Evolutionary conservation across 2,329 filamentous ascomycete species (phyloP).

Genomic region (Aspergillus tanneri): DNA sequence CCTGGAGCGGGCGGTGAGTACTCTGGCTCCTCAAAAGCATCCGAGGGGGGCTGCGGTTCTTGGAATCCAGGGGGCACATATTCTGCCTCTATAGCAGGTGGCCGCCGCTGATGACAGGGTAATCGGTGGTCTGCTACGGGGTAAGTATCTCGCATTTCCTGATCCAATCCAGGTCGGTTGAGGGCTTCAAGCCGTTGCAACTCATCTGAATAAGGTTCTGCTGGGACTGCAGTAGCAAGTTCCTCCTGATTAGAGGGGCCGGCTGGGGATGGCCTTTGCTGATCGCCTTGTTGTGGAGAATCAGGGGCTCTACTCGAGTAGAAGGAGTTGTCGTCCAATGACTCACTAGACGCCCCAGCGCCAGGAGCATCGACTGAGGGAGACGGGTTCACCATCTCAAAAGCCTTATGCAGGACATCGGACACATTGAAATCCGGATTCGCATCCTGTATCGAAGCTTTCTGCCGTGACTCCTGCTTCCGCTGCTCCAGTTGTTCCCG

Average conservation of each 20-base stretch:
- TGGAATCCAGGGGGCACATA: conserved; percentile 21
- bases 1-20: conserved; percentile 49
- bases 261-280: conserved; percentile 30
- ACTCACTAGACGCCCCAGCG: conserved; percentile 69
- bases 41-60: conserved; percentile 27
- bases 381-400: conserved; percentile 68
- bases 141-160: conserved; percentile 42
- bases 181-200: conserved; percentile 40
- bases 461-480: conserved; percentile 49
- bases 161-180: conserved; percentile 37
- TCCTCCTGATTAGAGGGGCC: conserved; percentile 33
- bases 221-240: conserved; percentile 32
- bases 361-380: conserved; percentile 55
- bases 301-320: conserved; percentile 90
- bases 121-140: conserved; percentile 38
- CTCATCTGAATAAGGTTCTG: conserved; percentile 37
- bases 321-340: conserved; percentile 89
- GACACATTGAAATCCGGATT: conserved; percentile 67
- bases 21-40: conserved; percentile 46
- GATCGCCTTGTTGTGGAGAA: conserved; percentile 57
- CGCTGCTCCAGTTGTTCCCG: conserved; percentile 74
- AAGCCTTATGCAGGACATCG: conserved; percentile 69
- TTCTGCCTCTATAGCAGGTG: conserved; percentile 24
- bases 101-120: conserved; percentile 31
- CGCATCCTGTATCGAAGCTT: conserved; percentile 52